These are phyloP conservation scores for Solanum appendiculatum DNA, from an alignment of 257 asterid genomes.

Conservation along the genomic window DNA sequence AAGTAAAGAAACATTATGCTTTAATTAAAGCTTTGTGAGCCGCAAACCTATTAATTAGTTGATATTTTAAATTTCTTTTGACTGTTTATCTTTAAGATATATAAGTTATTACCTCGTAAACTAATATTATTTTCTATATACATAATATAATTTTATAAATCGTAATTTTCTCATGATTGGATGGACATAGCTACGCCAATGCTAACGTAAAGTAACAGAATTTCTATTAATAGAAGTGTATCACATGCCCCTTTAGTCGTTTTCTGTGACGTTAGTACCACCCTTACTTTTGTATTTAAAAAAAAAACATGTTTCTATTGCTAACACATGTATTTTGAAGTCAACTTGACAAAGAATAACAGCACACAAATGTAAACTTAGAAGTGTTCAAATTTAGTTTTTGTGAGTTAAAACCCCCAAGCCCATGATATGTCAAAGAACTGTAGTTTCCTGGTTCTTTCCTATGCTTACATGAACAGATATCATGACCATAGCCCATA, in stretches of 20 bases:
- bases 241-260: neutral
- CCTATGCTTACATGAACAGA: neutral
- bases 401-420: neutral
- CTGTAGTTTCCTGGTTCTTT: neutral
- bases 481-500: neutral
- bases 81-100: neutral
- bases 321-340: neutral
- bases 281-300: neutral
- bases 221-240: neutral
- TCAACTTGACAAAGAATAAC: neutral
- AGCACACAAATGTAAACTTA: neutral
- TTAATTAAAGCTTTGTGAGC: neutral
- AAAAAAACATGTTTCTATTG: neutral
- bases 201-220: neutral
- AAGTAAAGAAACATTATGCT: neutral
- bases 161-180: no score
- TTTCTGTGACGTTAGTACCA: neutral
- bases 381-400: neutral
- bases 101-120: neutral
- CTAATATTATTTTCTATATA: neutral
- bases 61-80: neutral
- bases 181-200: no score
- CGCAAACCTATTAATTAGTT: neutral
- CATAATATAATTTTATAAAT: neutral
- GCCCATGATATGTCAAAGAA: neutral